phyloP scores from a whole-genome alignment of 2,329 filamentous ascomycete genomes.

The Aspergillus viridinutans region DNA sequence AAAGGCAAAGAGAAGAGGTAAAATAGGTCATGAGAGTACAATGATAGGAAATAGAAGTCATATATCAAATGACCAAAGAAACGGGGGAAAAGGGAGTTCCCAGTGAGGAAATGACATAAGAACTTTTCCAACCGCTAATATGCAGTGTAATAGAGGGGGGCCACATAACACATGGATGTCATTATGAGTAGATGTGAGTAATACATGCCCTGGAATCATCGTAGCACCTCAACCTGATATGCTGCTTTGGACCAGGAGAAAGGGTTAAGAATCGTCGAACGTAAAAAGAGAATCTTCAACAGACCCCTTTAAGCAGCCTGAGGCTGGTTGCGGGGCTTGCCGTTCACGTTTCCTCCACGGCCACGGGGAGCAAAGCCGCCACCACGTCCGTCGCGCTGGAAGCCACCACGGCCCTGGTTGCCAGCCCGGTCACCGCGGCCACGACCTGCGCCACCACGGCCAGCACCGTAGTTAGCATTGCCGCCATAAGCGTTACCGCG shows the following conservation, averaged over 20 bases:
- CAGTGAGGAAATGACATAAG: slow-evolving; percentile 27
- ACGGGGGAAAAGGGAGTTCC: slow-evolving; percentile 16
- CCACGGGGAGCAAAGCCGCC: slow-evolving; percentile 63
- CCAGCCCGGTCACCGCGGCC: slow-evolving; percentile 65
- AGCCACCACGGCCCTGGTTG: slow-evolving; percentile 63
- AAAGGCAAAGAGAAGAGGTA: slow-evolving; percentile 9
- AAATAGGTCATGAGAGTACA: slow-evolving; percentile 7
- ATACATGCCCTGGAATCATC: slow-evolving; percentile 32
- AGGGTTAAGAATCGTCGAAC: slow-evolving; percentile 18
- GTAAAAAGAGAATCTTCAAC: slow-evolving; percentile 3
- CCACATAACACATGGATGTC: slow-evolving; percentile 38
- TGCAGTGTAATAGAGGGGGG: slow-evolving; percentile 34
- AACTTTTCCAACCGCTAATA: slow-evolving; percentile 43
- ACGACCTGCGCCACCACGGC: slow-evolving; percentile 60
- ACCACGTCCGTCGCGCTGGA: slow-evolving; percentile 65
- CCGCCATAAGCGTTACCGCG: slow-evolving; percentile 67
- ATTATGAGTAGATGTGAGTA: slow-evolving; percentile 36
- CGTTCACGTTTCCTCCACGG: slow-evolving; percentile 56
- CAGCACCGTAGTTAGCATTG: slow-evolving; percentile 57
- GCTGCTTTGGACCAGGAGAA: slow-evolving; percentile 19
- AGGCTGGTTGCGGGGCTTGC: slow-evolving; percentile 44
- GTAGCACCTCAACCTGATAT: slow-evolving; percentile 14
- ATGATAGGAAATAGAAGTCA: slow-evolving; percentile 13
- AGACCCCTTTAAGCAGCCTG: slow-evolving; percentile 37
- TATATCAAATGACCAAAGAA: slow-evolving; percentile 23